phyloP scores from a whole-genome alignment of 305 asterid genomes.

The Andrographis paniculata region DNA sequence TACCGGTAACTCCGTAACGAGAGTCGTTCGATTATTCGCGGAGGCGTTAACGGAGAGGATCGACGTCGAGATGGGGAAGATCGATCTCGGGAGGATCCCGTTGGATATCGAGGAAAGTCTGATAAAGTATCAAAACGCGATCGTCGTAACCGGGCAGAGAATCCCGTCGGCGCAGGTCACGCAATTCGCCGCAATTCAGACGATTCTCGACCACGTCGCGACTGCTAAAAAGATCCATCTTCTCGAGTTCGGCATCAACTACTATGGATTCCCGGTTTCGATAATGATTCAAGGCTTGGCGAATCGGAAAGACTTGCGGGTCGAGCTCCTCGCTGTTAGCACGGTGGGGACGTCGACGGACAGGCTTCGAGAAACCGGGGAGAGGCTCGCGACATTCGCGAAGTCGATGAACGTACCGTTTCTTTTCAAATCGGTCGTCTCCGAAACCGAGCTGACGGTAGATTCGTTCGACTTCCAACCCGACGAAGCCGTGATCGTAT shows the following conservation, averaged over 20 bases:
- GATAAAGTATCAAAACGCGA: slow-evolving; percentile 1
- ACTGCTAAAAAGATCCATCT: slow-evolving; percentile 24
- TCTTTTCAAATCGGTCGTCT: slow-evolving; percentile 19
- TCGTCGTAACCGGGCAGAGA: slow-evolving; percentile 6
- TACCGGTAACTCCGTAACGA: slow-evolving; percentile 17
- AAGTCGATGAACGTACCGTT: slow-evolving; percentile 20
- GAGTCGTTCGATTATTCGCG: slow-evolving; percentile 22
- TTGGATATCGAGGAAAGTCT: slow-evolving; percentile 9
- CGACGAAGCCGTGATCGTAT: slow-evolving; percentile 23
- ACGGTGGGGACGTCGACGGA: slow-evolving; percentile 26
- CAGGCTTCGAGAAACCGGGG: slow-evolving; percentile 23
- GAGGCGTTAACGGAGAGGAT: slow-evolving; percentile 29
- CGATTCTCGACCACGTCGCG: slow-evolving; percentile 21
- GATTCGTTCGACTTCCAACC: slow-evolving; percentile 19
- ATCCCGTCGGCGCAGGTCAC: slow-evolving; percentile 18
- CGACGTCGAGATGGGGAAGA: slow-evolving; percentile 16
- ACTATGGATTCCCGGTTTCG: slow-evolving; percentile 23
- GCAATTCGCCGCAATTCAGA: slow-evolving; percentile 24
- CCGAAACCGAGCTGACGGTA: slow-evolving; percentile 20
- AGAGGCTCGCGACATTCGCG: slow-evolving; percentile 21
- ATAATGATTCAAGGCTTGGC: slow-evolving; percentile 29
- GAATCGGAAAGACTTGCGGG: slow-evolving; percentile 1
- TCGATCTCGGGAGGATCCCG: slow-evolving; percentile 17
- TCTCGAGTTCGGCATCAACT: slow-evolving; percentile 28
- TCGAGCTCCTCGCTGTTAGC: slow-evolving; percentile 24